Evolutionary conservation across 1,139 yeast species (phyloP), one percentile per base, ranked within the genome.

Genomic region (Diutina neorugosa): DNA sequence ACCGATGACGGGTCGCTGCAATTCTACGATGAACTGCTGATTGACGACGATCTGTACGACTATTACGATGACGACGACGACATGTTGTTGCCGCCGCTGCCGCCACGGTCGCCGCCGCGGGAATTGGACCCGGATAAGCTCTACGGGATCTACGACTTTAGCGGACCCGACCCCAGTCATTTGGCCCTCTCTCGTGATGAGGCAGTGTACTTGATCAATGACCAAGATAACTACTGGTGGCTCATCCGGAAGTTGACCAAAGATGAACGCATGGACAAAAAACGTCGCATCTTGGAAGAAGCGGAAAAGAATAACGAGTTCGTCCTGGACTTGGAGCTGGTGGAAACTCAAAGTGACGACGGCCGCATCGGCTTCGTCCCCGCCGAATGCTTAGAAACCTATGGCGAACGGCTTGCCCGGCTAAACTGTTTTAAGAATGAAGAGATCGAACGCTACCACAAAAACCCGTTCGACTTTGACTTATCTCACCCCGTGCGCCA

Each of bases 181-280:
- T 87, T 96, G 58, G 82, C 85, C 53, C 76, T 93, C 8, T 66
- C 73, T 27, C 81, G 89, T 60, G 94, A 94, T 61, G 96, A 90
- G 62, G 84, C 96, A 1, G 93, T 94, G 57, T 73, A 80, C 51
- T 70, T 93, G 41, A 69, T 93, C 42, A 91, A 90, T 62, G 98
- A 93, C 63, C 83, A 86, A 55, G 97, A 93, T 66, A 80, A 89
- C 56, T 93, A 93, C 69, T 93, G 98, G 98, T 93, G 98, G 98
- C 71, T 91, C 14, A 91, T 93, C 31, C 77, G 83, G 56, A 81
- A 88, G 59, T 74, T 83, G 55, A 74, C 76, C 51, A 70, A 68
- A 54, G 61, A 61, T 18, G 78, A 74, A 57, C 60, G 73, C n/a
- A 58, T 61, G 3, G 55, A 51, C 27, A 53, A 53, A 23, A 52